Percentiles rank a stretch among this genome's conserved stretches.
Conservation (phyloP, 306 rosid species). For the Quercus parvula region DNA sequence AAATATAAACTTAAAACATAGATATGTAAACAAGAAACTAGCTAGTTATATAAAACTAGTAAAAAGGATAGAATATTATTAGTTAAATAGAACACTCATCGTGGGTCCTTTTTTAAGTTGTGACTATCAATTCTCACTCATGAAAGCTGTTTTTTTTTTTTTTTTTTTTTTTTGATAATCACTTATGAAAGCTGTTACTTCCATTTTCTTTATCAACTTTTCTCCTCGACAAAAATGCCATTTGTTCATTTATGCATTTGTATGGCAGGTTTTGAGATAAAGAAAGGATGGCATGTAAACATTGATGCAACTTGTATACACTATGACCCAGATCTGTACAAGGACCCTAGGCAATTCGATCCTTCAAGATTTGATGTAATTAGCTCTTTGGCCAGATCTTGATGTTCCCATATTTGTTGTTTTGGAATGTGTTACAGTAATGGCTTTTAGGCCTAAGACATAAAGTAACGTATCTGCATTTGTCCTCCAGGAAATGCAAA, state of each 20-base stretch:
- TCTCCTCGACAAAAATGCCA: not conserved
- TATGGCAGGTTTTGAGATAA: conserved; percentile 52
- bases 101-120: too few species aligned
- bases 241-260: not conserved
- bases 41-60: too few species aligned
- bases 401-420: not conserved
- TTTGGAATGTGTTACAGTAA: not conserved
- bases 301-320: conserved; percentile 66
- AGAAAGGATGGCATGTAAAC: conserved; percentile 78
- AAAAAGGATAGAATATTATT: too few species aligned
- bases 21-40: too few species aligned
- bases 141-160: not conserved
- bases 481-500: conserved; percentile 53
- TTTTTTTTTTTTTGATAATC: not conserved
- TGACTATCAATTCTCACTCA: too few species aligned
- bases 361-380: conserved; percentile 75
- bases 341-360: conserved; percentile 57
- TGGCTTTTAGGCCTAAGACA: too few species aligned
- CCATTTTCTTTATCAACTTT: not conserved
- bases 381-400: not conserved
- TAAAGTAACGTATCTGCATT: not conserved
- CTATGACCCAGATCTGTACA: conserved; percentile 52
- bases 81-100: too few species aligned
- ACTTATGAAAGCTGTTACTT: not conserved
- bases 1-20: too few species aligned